Base-by-base conservation (phyloP, 352 stramenopile species). In the Phytophthora sp. region DNA sequence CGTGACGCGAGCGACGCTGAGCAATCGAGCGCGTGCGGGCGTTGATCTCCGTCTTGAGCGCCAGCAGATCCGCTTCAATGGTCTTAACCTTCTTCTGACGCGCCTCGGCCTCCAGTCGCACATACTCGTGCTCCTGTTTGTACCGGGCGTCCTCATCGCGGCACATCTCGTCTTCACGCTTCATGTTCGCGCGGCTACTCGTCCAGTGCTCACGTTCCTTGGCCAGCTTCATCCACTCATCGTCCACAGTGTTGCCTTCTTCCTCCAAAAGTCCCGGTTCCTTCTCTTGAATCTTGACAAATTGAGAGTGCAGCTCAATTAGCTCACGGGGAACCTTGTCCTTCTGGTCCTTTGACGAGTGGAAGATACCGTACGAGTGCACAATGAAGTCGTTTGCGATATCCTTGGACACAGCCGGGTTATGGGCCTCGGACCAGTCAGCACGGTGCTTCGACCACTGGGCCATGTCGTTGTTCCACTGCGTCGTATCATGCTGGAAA, bases 191-290 rank as follows among this genome's bases (percentile, higher is more conserved):
- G 49, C 88, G 88, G 65, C 88, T 89, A 51, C 84, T 90, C 4
- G 88, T 92, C 88, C 88, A 95, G 79, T 95, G 86, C 74, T 95
- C 88, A 41, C 88, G 88, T 61, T 95, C 88, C 76, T 95, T 95
- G 18, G 83, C 84, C 18, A 95, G 68, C 75, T 95, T 93, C 79
- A 91, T 95, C 88, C 88, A 95, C 66, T 95, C 88, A 30, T 93
- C 88, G 44, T 95, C 86, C 16, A 95, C 81, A 6, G 78, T 72
- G 57, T 91, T 89, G 11, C 88, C 88, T 80, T 95, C 88, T 39
- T 89, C 83, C 58, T 95, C 88, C 2, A 95, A 71, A 46, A 93
- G 74, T 23, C 66, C 56, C 5, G 88, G 86, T 58, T 95, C 88
- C 67, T 89, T 90, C 57, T 93, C 84, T 56, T 93, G 81, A 54